phyloP scores from a whole-genome alignment of 2,329 filamentous ascomycete genomes.

The Fonsecaea erecta region DNA sequence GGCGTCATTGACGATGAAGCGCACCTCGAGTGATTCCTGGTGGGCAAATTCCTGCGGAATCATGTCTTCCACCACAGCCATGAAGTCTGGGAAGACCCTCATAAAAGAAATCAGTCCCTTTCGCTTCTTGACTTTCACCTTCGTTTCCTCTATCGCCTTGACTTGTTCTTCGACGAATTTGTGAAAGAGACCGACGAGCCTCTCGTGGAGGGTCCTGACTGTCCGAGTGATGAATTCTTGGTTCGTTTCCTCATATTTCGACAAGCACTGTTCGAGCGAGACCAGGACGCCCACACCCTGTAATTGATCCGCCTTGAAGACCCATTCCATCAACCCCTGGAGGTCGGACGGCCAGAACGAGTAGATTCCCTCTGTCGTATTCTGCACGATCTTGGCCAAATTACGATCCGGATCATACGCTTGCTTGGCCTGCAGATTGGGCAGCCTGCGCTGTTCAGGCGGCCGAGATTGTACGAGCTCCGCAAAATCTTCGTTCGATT shows the following conservation, averaged over 20 bases:
- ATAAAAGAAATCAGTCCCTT: slow-evolving; percentile 97
- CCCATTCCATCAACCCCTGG: slow-evolving; percentile 81
- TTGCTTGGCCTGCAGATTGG: slow-evolving; percentile 73
- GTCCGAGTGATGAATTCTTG: slow-evolving; percentile 86
- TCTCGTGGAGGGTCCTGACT: slow-evolving; percentile 77
- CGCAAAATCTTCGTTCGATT: slow-evolving; percentile 79
- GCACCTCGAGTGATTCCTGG: slow-evolving; percentile 68
- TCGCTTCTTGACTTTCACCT: slow-evolving; percentile 98
- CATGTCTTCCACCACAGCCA: slow-evolving; percentile 82
- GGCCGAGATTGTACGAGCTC: slow-evolving; percentile 71
- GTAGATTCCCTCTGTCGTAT: slow-evolving; percentile 87
- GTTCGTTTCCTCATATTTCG: slow-evolving; percentile 82
- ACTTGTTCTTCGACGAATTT: slow-evolving; percentile 95
- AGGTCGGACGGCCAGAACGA: slow-evolving; percentile 79
- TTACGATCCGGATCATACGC: slow-evolving; percentile 87
- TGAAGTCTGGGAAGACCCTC: slow-evolving; percentile 87
- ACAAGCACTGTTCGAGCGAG: slow-evolving; percentile 76
- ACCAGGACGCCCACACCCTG: slow-evolving; percentile 89
- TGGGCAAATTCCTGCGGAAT: slow-evolving; percentile 61
- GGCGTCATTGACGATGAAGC: slow-evolving; percentile 79
- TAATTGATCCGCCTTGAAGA: slow-evolving; percentile 77
- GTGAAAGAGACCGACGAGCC: slow-evolving; percentile 74
- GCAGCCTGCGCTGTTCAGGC: slow-evolving; percentile 71
- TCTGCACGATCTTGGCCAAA: slow-evolving; percentile 81
- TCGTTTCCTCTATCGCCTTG: slow-evolving; percentile 93